phyloP scores from a whole-genome alignment of 768 basidiomycete species.

The Pleurotus pulmonarius region DNA sequence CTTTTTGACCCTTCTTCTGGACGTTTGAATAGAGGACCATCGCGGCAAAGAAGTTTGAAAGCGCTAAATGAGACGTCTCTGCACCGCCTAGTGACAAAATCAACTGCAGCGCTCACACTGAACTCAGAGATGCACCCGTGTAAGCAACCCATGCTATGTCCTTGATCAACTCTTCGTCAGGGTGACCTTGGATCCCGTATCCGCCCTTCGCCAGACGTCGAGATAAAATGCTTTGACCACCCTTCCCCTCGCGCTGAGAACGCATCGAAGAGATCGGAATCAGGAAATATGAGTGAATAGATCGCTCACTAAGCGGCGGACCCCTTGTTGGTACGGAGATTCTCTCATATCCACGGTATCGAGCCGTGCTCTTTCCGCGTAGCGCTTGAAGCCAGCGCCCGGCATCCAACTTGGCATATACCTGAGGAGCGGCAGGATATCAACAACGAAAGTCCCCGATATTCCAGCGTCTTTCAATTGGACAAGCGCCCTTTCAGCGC shows the following conservation, averaged over 20 bases:
- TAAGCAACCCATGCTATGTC: neutral
- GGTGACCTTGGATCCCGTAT: conserved; percentile 14
- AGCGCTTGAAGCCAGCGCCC: conserved; percentile 39
- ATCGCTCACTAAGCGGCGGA: neutral
- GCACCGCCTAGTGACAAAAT: conserved; percentile 17
- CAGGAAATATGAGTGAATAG: conserved; percentile 6
- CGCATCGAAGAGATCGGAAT: conserved; percentile 7
- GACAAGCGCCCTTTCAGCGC: conserved; percentile 12
- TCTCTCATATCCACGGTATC: neutral
- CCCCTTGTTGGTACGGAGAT: neutral
- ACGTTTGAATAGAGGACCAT: conserved; percentile 25
- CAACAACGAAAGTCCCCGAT: conserved; percentile 30
- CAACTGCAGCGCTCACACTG: no score
- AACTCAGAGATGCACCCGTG: conserved; percentile 8
- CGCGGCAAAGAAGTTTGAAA: conserved; percentile 23
- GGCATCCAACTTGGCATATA: conserved; percentile 23
- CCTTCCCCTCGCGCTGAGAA: conserved; percentile 10
- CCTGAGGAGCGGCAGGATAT: conserved; percentile 23
- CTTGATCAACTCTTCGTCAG: neutral
- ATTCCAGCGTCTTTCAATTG: conserved; percentile 22
- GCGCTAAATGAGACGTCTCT: conserved; percentile 21
- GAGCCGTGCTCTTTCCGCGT: neutral
- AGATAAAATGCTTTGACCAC: conserved; percentile 14
- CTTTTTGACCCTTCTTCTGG: conserved; percentile 24
- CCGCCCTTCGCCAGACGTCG: conserved; percentile 8